These are phyloP conservation scores for Camellia granthamiana DNA, from an alignment of 148 eudicot genomes.

Conservation along the genomic window DNA sequence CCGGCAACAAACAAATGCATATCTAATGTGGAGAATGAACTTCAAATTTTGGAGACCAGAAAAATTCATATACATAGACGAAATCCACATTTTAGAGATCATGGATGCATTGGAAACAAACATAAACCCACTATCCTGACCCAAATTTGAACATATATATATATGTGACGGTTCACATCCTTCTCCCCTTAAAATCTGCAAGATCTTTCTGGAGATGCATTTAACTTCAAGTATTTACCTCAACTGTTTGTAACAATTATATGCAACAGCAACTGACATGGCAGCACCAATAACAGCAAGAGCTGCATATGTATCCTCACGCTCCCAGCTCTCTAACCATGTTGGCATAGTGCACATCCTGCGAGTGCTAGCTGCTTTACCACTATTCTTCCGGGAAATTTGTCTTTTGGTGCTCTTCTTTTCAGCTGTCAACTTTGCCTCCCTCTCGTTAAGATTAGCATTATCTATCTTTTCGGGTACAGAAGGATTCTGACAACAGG, in stretches of 20 bases:
- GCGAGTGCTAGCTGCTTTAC: slow-evolving; percentile 39
- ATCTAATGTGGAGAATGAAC: background rate
- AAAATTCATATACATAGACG: background rate
- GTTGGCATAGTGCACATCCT: slow-evolving; percentile 75
- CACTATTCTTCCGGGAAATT: slow-evolving; percentile 38
- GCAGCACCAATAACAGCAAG: slow-evolving; percentile 78
- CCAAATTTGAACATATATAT: background rate
- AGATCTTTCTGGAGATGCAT: background rate
- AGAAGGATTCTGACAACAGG: slow-evolving; percentile 52
- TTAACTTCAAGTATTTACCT: slow-evolving; percentile 8
- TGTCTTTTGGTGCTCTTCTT: slow-evolving; percentile 46
- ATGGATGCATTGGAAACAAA: slow-evolving; percentile 2
- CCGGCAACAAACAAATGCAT: background rate
- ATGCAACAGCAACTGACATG: slow-evolving; percentile 67
- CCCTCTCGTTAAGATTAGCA: slow-evolving; percentile 20
- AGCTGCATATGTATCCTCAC: slow-evolving; percentile 86
- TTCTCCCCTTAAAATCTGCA: background rate
- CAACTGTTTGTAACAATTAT: slow-evolving; percentile 61
- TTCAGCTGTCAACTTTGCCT: slow-evolving; percentile 31
- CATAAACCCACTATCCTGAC: background rate
- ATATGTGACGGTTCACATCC: background rate
- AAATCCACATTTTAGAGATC: background rate
- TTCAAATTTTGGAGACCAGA: background rate
- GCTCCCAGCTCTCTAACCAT: slow-evolving; percentile 90
- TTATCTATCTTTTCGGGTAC: slow-evolving; percentile 24